phyloP scores from a whole-genome alignment of 2,329 filamentous ascomycete genomes.

The Trichoderma citrinoviride region DNA sequence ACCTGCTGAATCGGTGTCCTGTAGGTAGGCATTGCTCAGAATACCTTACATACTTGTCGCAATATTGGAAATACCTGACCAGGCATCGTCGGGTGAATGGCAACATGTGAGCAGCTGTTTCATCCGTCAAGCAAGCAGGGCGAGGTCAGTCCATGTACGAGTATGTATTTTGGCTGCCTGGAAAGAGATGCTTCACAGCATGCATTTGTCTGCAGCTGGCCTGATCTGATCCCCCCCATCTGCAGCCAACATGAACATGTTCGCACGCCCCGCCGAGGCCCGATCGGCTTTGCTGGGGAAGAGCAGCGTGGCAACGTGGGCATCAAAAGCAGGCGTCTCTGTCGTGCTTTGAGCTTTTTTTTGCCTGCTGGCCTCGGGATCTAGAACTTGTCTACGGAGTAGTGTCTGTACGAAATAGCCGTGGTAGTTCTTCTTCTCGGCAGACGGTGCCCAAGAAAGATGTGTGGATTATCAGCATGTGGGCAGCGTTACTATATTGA shows the following conservation, averaged over 20 bases:
- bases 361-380: conserved; percentile 18
- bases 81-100: too few relatives aligned
- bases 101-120: neutral
- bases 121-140: conserved; percentile 5
- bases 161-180: neutral
- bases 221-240: neutral
- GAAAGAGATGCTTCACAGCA: neutral
- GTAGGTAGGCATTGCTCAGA: too few relatives aligned
- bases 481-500: neutral
- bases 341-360: neutral
- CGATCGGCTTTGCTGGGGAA: neutral
- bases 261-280: conserved; percentile 2
- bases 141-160: neutral
- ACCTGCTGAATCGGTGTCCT: neutral
- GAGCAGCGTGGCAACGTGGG: neutral
- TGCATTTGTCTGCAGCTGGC: neutral
- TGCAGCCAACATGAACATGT: conserved; percentile 3
- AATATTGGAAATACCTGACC: too few relatives aligned
- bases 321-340: neutral
- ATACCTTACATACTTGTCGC: too few relatives aligned
- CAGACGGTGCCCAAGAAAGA: neutral
- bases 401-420: neutral
- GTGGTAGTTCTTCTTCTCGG: neutral
- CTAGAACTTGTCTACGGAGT: neutral
- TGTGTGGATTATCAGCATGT: neutral